These are phyloP conservation scores for Elaeagnus macrophylla DNA, from an alignment of 306 rosid genomes.

Conservation along the genomic window DNA sequence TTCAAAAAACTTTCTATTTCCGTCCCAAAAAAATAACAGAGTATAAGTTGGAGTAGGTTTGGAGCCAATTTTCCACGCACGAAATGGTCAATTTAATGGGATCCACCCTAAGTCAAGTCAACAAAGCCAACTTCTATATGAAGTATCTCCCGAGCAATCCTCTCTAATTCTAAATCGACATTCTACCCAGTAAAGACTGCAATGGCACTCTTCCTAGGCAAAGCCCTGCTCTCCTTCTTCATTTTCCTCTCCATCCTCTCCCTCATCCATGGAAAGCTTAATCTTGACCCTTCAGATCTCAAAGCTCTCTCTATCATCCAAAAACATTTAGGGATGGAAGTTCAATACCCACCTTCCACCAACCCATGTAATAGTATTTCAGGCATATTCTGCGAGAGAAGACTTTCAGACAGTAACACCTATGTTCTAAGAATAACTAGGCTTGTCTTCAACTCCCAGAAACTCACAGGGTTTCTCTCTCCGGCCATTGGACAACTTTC, in stretches of 20 bases:
- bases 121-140: too few relatives aligned
- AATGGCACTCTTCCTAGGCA: slow-evolving; percentile 29
- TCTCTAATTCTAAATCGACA: too few relatives aligned
- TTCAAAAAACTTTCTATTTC: too few relatives aligned
- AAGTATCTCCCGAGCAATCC: too few relatives aligned
- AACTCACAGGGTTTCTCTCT: slow-evolving; percentile 39
- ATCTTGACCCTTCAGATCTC: slow-evolving; percentile 56
- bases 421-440: slow-evolving; percentile 57
- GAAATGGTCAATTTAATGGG: too few relatives aligned
- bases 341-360: slow-evolving; percentile 21
- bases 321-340: slow-evolving; percentile 36
- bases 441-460: slow-evolving; percentile 38
- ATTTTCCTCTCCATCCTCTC: slow-evolving; percentile 28
- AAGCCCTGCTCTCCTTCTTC: slow-evolving; percentile 23
- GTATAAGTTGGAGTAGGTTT: too few relatives aligned
- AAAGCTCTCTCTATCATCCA: slow-evolving; percentile 41
- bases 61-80: too few relatives aligned
- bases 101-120: too few relatives aligned
- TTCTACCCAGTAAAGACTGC: too few relatives aligned
- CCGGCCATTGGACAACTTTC: slow-evolving; percentile 43
- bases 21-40: too few relatives aligned
- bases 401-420: slow-evolving; percentile 38
- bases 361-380: slow-evolving; percentile 39
- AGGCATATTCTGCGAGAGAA: slow-evolving; percentile 72
- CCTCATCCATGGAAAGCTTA: slow-evolving; percentile 31